These are phyloP conservation scores for Eucalyptus regnans DNA, from an alignment of 345 rosid species.

Conservation along the genomic window DNA sequence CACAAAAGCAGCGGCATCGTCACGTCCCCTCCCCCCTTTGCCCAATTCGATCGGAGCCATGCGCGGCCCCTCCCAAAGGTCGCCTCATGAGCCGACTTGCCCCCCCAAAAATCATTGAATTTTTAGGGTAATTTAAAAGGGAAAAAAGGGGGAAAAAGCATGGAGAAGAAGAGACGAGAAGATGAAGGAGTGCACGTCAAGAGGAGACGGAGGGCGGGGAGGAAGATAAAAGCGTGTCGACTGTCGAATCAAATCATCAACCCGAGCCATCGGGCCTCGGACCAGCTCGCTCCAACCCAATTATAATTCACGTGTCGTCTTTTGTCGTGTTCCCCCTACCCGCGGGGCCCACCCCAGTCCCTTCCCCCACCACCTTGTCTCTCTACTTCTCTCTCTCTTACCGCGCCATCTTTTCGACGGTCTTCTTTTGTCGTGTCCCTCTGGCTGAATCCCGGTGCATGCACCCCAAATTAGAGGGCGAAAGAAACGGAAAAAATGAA, in stretches of 20 bases:
- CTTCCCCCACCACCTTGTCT: neutral
- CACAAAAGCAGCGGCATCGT: neutral
- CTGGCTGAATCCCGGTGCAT: neutral
- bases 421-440: neutral
- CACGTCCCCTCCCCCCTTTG: neutral
- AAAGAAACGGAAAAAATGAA: rapidly evolving
- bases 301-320: neutral
- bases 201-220: too few species aligned
- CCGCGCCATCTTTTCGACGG: neutral
- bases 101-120: neutral
- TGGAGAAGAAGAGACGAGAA: too few species aligned
- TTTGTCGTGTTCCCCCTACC: neutral
- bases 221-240: neutral
- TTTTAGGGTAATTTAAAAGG: neutral
- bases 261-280: neutral
- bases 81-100: neutral
- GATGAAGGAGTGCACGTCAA: neutral
- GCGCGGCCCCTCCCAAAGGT: neutral
- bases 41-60: neutral
- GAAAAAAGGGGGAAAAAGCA: neutral
- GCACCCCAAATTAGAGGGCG: neutral
- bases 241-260: neutral
- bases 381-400: neutral
- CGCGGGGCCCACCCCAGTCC: neutral
- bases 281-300: neutral